A percentile compares a stretch with the other conserved stretches of the same genome.
Evolutionary conservation across 2,329 filamentous ascomycete genomes (phyloP).

Genomic region (Trichoderma gracile): DNA sequence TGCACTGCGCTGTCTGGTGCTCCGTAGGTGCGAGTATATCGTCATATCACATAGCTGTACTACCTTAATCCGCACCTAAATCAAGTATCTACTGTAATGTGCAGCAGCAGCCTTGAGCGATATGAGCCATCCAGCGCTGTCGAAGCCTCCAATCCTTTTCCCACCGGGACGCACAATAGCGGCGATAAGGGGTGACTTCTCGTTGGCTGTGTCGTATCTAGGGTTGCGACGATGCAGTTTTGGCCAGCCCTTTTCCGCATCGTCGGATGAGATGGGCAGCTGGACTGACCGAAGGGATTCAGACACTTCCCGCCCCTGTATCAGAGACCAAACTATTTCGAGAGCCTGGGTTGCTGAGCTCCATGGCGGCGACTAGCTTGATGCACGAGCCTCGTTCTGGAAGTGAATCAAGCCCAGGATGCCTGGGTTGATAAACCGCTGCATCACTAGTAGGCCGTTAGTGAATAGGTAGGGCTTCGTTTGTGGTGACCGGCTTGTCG

Average conservation of each 20-base stretch:
- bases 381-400: constrained; percentile 16
- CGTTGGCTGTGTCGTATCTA: neutral
- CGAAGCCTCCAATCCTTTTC: neutral
- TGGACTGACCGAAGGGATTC: no score
- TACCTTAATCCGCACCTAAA: neutral
- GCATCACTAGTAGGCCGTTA: neutral
- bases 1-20: no score
- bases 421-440: neutral
- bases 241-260: constrained; percentile 5
- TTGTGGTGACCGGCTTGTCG: no score
- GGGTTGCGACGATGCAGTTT: neutral
- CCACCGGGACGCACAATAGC: neutral
- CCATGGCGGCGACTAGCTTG: constrained; percentile 18
- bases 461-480: neutral
- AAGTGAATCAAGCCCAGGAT: neutral
- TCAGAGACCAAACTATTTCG: neutral
- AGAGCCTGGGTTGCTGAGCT: neutral
- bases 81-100: no score
- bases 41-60: neutral
- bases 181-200: constrained; percentile 1
- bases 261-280: constrained; percentile 6
- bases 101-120: neutral
- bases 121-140: neutral
- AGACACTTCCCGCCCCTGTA: neutral
- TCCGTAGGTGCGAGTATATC: no score